Evolutionary conservation across 768 basidiomycete genomes (phyloP).

Genomic region (Panellus pusillus): DNA sequence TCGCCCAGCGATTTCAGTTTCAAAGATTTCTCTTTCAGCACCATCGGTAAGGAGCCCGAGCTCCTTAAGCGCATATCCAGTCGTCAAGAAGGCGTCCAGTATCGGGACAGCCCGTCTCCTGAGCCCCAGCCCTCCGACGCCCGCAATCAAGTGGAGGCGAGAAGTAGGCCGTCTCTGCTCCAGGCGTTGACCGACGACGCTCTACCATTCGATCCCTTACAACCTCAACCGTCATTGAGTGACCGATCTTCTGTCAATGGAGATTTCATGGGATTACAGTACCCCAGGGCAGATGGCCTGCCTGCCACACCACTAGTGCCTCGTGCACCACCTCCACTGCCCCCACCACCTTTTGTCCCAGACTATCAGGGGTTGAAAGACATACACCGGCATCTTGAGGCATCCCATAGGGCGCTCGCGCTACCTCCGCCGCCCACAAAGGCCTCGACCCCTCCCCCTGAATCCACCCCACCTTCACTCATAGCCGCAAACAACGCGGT

Average conservation of each 20-base stretch:
- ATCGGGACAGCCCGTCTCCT: constrained; percentile 26
- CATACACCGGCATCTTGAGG: constrained; percentile 14
- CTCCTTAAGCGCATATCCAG: constrained; percentile 52
- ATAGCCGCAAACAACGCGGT: constrained; percentile 12
- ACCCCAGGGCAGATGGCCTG: constrained; percentile 2
- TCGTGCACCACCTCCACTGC: neutral
- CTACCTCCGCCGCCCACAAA: constrained; percentile 8
- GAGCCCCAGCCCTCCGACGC: constrained; percentile 11
- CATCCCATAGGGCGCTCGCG: constrained; percentile 13
- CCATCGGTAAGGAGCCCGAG: constrained; percentile 54
- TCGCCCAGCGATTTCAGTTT: constrained; percentile 6
- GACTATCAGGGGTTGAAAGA: constrained; percentile 14
- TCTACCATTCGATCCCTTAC: neutral
- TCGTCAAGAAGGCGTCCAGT: constrained; percentile 28
- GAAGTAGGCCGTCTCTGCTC: constrained; percentile 15
- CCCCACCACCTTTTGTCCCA: constrained; percentile 14
- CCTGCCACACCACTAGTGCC: neutral
- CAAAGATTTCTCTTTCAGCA: constrained; percentile 43
- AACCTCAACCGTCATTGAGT: neutral
- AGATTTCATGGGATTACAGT: constrained; percentile 14
- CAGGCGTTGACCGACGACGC: constrained; percentile 9
- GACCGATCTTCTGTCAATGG: no score
- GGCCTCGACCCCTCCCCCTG: constrained; percentile 4
- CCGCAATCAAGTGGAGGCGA: neutral
- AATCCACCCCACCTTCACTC: constrained; percentile 5